Percentiles rank a stretch among this genome's conserved stretches.
These are phyloP conservation scores for Suillus paluster DNA, from an alignment of 768 basidiomycete genomes.

Conservation along the genomic window DNA sequence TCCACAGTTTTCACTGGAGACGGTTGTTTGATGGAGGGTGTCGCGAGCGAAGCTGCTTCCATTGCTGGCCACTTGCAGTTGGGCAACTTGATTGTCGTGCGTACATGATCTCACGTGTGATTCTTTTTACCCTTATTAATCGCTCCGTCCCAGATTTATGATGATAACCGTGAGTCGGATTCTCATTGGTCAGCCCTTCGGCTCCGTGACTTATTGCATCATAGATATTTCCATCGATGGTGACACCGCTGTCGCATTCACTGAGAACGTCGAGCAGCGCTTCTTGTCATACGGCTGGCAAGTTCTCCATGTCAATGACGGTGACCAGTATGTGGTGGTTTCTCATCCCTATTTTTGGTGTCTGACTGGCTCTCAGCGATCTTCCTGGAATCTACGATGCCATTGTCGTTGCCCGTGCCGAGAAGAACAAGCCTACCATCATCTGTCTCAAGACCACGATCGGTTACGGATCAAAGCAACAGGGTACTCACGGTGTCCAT, in stretches of 20 bases:
- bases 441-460: slow-evolving; percentile 89
- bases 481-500: slow-evolving; percentile 94
- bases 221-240: slow-evolving; percentile 96
- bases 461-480: slow-evolving; percentile 90
- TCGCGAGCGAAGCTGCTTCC: slow-evolving; percentile 90
- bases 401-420: slow-evolving; percentile 75
- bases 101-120: slow-evolving; percentile 39
- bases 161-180: slow-evolving; percentile 82
- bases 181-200: slow-evolving; percentile 3
- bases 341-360: neutral
- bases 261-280: slow-evolving; percentile 88
- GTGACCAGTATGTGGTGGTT: slow-evolving; percentile 60
- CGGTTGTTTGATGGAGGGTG: slow-evolving; percentile 97
- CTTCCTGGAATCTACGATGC: slow-evolving; percentile 76
- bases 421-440: slow-evolving; percentile 84
- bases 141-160: slow-evolving; percentile 67
- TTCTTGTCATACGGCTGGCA: slow-evolving; percentile 96
- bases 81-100: slow-evolving; percentile 88
- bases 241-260: slow-evolving; percentile 90
- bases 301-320: slow-evolving; percentile 81
- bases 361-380: slow-evolving; percentile 54
- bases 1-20: slow-evolving; percentile 84
- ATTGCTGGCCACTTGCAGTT: slow-evolving; percentile 93
- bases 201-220: neutral
- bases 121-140: slow-evolving; percentile 24